Evolutionary conservation across 169 alveolate species (phyloP), one percentile per base, ranked within the genome.

Genomic region (Babesia caballi): DNA sequence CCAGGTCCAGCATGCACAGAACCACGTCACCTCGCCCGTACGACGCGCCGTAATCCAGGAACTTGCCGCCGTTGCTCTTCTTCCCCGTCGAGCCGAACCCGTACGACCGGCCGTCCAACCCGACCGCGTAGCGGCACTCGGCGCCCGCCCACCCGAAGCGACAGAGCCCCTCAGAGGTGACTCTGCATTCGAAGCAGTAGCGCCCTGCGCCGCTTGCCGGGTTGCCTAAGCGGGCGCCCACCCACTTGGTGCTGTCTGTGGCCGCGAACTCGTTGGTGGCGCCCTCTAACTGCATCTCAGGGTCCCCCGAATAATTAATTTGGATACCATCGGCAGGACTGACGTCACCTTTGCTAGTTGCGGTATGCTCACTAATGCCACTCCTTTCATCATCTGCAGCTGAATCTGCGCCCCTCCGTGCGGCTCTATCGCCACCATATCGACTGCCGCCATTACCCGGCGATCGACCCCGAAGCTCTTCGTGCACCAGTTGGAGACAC

Each of bases 401-500:
- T 3, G 61, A 17, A 5, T 38, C 47, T 14, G 19, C 5, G 11
- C 52, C 67, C 5, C 32, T 57, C 23, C 32, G 27, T 27, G 65
- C 46, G 25, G 47, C 38, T n/a, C n/a, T n/a, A n/a, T n/a, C n/a
- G n/a, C n/a, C n/a, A n/a, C n/a, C n/a, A n/a, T n/a, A n/a, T n/a
- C n/a, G n/a, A n/a, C n/a, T n/a, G 14, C 58, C 30, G 14, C 15
- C 14, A 0, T 32, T 53, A 11, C 23, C n/a, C 44, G 42, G 8
- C 54, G 67, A 14, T 1, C 21, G 25, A 14, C 52, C 52, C 25
- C 67, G 11, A 57, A 57, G 52, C n/a, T 30, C 4, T 28, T 57
- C 67, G 51, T 57, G 77, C 11, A 74, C 84, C n/a, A 56, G 66
- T 21, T 98, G 97, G 40, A 98, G 83, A 27, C 97, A 91, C 41